Evolutionary conservation across 2,329 filamentous ascomycete genomes (phyloP), one percentile per base, ranked within the genome.

Genomic region (Colletotrichum scovillei): DNA sequence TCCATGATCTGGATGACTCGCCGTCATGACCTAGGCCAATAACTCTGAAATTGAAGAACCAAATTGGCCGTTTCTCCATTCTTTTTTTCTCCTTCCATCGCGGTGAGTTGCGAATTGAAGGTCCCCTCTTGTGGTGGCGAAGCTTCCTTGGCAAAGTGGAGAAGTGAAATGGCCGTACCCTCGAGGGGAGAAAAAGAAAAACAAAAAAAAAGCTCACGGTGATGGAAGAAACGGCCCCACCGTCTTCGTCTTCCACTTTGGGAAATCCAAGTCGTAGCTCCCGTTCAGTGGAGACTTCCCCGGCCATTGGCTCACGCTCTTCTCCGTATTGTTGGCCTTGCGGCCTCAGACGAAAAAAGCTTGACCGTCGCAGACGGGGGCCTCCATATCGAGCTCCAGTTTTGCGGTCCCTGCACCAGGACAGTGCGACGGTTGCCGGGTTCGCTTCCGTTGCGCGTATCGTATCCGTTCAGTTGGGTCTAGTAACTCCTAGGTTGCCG

Each of bases 141-240:
- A 73, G 71, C 71, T 73, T 63, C 67, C 71, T 73, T 73, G 71
- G 71, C 71, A 67, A 65, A 52, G 62, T 69, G 53, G 67, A 22
- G 30, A 35, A 26, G 12, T 11, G 22, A 53, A 28, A 63, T 59
- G 58, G 66, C 19, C 19, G 42, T 49, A 49, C 42, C 42, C 19
- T 49, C 16, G 42, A 49, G 42, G 42, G 42, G 42, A 8, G 8
- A n/a, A 49, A 49, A 26, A 3, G 9, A n/a, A n/a, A n/a, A n/a
- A n/a, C n/a, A 46, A 49, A 49, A n/a, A 60, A 69, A 56, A 62
- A 8, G 19, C 16, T 46, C 19, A 49, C 19, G 42, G 42, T 9
- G 42, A n/a, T n/a, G 19, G 30, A 49, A 63, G 55, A 32, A 59
- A 30, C 8, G 9, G 11, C 66, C 19, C 62, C 22, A 26, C 8